These are phyloP conservation scores for Colletotrichum noveboracense DNA, from an alignment of 2,329 filamentous ascomycete species.

Conservation along the genomic window DNA sequence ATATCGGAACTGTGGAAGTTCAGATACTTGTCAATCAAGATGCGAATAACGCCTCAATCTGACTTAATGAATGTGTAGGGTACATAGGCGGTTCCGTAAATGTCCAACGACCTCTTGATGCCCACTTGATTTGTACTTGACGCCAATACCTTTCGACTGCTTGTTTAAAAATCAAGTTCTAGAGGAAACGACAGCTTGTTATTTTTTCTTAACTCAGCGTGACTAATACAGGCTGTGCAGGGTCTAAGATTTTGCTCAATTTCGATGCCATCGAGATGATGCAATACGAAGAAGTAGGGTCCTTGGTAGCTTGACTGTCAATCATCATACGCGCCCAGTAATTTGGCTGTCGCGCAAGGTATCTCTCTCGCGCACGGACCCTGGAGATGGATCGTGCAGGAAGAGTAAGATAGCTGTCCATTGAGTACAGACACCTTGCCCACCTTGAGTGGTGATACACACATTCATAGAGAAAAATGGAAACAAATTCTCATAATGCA, in stretches of 20 bases:
- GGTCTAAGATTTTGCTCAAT: not conserved
- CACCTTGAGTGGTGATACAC: not conserved
- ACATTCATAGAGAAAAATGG: not conserved
- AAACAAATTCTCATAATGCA: not conserved
- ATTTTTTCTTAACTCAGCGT: not conserved
- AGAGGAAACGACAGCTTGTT: not conserved
- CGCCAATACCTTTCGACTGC: not conserved
- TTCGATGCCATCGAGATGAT: not conserved
- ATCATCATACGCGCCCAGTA: not conserved
- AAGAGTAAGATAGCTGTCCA: too few relatives aligned
- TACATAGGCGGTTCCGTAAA: not conserved
- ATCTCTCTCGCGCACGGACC: not conserved
- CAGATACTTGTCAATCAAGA: not conserved
- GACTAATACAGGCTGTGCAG: accelerated
- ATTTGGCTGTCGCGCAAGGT: not conserved
- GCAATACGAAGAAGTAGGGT: not conserved
- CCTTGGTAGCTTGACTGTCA: not conserved
- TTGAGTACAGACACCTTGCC: not conserved
- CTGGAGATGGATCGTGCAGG: not conserved
- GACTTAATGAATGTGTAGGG: not conserved
- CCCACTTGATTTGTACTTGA: not conserved
- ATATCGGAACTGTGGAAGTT: not conserved
- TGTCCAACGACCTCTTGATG: not conserved
- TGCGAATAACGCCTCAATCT: not conserved
- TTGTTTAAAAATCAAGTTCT: not conserved